Percentiles rank a stretch among this genome's conserved stretches.
These are phyloP conservation scores for Fibroporia radiculosa DNA, from an alignment of 768 basidiomycete species.

Conservation along the genomic window DNA sequence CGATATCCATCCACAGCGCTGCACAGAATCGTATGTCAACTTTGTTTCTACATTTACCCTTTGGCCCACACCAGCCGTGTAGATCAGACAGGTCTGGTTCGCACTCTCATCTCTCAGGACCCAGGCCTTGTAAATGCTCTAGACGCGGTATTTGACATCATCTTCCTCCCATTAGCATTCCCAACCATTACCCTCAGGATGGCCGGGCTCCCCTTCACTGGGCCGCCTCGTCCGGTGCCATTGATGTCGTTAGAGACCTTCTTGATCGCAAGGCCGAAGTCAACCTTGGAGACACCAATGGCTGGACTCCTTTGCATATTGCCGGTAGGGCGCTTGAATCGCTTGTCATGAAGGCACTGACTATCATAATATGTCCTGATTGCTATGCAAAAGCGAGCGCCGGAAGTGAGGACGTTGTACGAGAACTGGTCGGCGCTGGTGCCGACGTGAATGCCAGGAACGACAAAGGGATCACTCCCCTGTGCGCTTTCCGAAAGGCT, in stretches of 20 bases:
- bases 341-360: background rate
- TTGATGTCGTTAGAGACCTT: conserved; percentile 60
- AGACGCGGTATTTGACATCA: conserved; percentile 43
- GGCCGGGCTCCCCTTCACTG: conserved; percentile 79
- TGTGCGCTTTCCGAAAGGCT: conserved; percentile 44
- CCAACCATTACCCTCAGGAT: conserved; percentile 39
- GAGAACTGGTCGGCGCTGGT: conserved; percentile 73
- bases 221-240: conserved; percentile 69
- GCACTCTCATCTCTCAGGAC: conserved; percentile 55
- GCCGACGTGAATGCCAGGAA: conserved; percentile 77
- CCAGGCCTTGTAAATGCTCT: conserved; percentile 49
- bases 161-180: background rate
- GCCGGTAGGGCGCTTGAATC: conserved; percentile 40
- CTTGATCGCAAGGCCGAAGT: conserved; percentile 66
- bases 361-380: background rate
- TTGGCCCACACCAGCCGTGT: too few species aligned
- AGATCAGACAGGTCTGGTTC: conserved; percentile 71
- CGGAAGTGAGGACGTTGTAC: conserved; percentile 67
- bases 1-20: conserved; percentile 41
- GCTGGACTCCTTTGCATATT: conserved; percentile 79
- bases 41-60: background rate
- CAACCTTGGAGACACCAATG: conserved; percentile 53
- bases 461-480: conserved; percentile 73
- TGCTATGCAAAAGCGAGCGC: conserved; percentile 61
- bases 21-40: conserved; percentile 52